A percentile compares a stretch with the other conserved stretches of the same genome.
Conservation (phyloP, 202 grass and related monocot species). For the Zoysia matrella region DNA sequence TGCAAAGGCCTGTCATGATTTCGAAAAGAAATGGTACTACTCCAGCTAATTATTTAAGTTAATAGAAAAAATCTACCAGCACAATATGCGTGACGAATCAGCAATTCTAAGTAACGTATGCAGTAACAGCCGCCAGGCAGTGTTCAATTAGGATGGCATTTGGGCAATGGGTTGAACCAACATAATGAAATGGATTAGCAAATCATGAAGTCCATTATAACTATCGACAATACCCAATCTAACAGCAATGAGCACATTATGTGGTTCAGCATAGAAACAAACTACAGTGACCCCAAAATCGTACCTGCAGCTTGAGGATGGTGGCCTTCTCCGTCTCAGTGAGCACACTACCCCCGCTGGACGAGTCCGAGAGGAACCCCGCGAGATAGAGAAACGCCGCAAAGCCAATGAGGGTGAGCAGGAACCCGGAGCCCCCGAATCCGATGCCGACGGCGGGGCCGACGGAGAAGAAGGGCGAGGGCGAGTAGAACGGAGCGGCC, state of each 20-base stretch:
- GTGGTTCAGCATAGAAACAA: background rate
- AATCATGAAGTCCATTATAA: background rate
- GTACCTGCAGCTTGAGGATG: slow-evolving; percentile 98
- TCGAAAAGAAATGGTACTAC: background rate
- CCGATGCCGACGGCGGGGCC: slow-evolving; percentile 68
- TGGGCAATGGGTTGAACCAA: slow-evolving; percentile 8
- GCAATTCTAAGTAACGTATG: background rate
- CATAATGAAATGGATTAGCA: background rate
- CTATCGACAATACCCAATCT: background rate
- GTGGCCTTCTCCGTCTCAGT: slow-evolving; percentile 84
- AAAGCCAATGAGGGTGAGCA: slow-evolving; percentile 70
- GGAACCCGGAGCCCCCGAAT: slow-evolving; percentile 69
- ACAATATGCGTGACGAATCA: background rate
- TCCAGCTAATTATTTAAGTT: background rate
- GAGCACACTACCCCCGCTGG: slow-evolving; percentile 60
- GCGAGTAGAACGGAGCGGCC: slow-evolving; percentile 77
- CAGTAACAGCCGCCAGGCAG: background rate
- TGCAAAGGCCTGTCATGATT: background rate
- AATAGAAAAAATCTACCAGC: background rate
- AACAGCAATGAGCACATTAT: background rate
- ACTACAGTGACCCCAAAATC: slow-evolving; percentile 29
- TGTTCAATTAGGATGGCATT: background rate
- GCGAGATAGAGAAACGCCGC: slow-evolving; percentile 74
- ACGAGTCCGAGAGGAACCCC: slow-evolving; percentile 73
- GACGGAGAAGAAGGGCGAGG: slow-evolving; percentile 74